phyloP scores from a whole-genome alignment of 805 yeast genomes.

The Kodamaea leandrae region DNA sequence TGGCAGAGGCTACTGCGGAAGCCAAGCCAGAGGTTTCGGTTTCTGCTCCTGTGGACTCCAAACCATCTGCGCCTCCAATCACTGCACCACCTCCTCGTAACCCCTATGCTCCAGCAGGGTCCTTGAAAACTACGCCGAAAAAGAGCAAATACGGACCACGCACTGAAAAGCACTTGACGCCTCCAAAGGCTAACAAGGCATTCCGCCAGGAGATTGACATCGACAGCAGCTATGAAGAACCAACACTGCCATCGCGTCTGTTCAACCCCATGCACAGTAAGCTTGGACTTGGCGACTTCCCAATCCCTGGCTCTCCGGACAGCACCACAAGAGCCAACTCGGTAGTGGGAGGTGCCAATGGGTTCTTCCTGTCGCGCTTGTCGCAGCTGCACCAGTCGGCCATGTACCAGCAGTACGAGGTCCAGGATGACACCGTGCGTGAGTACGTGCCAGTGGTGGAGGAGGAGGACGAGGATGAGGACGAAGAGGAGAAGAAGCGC shows the following conservation, averaged over 20 bases:
- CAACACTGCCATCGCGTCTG: constrained; percentile 5
- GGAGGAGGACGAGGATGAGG: constrained; percentile 49
- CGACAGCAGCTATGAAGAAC: constrained; percentile 7
- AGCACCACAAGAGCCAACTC: constrained; percentile 45
- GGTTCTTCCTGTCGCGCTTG: constrained; percentile 37
- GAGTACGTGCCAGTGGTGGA: constrained; percentile 43
- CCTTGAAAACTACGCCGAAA: constrained; percentile 12
- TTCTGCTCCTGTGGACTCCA: background rate
- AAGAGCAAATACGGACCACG: constrained; percentile 29
- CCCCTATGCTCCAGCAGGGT: constrained; percentile 38
- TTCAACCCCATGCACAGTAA: constrained; percentile 28
- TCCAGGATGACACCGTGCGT: constrained; percentile 42
- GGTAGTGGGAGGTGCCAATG: constrained; percentile 34
- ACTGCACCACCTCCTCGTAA: constrained; percentile 17
- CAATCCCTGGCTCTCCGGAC: constrained; percentile 47
- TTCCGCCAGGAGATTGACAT: constrained; percentile 5
- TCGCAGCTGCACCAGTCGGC: constrained; percentile 46
- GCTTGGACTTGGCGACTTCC: constrained; percentile 36
- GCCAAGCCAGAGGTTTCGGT: constrained; percentile 3
- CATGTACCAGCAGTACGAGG: constrained; percentile 44
- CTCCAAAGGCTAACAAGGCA: constrained; percentile 1
- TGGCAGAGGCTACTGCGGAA: background rate
- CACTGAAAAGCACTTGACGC: background rate
- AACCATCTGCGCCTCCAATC: constrained; percentile 18
- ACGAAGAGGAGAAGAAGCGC: constrained; percentile 20